These are phyloP conservation scores for Aspergillus sparsus DNA, from an alignment of 495 filamentous ascomycete genomes.

Conservation along the genomic window DNA sequence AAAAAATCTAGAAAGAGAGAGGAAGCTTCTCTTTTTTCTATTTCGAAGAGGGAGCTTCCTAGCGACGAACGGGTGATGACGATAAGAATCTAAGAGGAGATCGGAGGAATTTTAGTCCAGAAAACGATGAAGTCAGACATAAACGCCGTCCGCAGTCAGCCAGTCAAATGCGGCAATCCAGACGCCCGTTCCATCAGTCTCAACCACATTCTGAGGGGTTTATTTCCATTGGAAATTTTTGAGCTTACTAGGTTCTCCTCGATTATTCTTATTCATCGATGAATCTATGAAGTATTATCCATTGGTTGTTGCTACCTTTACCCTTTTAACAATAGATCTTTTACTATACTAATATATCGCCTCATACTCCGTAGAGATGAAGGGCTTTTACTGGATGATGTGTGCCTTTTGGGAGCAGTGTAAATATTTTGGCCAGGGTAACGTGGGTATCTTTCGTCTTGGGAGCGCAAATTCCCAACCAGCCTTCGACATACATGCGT, in stretches of 20 bases:
- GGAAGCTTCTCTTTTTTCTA: background rate
- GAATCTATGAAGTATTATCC: too few species aligned
- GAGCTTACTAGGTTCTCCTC: background rate
- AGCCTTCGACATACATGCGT: too few species aligned
- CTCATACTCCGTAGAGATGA: too few species aligned
- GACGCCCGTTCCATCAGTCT: slow-evolving; percentile 5
- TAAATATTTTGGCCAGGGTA: too few species aligned
- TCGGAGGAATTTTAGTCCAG: slow-evolving; percentile 21
- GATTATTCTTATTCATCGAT: too few species aligned
- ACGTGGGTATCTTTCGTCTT: too few species aligned
- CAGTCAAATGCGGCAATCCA: slow-evolving; percentile 10
- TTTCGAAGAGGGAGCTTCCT: background rate
- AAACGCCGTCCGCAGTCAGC: slow-evolving; percentile 13
- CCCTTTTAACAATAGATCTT: too few species aligned
- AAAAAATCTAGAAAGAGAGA: background rate
- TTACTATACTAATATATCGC: too few species aligned
- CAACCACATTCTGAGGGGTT: background rate
- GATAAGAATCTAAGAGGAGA: slow-evolving; percentile 11
- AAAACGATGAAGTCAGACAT: slow-evolving; percentile 25
- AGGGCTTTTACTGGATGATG: too few species aligned
- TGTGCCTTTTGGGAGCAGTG: too few species aligned
- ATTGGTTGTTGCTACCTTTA: too few species aligned
- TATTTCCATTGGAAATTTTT: background rate
- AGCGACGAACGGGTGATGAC: slow-evolving; percentile 19
- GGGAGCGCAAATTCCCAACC: too few species aligned